Base-by-base conservation (phyloP, 2,329 filamentous ascomycete species). In the Scedosporium boydii region DNA sequence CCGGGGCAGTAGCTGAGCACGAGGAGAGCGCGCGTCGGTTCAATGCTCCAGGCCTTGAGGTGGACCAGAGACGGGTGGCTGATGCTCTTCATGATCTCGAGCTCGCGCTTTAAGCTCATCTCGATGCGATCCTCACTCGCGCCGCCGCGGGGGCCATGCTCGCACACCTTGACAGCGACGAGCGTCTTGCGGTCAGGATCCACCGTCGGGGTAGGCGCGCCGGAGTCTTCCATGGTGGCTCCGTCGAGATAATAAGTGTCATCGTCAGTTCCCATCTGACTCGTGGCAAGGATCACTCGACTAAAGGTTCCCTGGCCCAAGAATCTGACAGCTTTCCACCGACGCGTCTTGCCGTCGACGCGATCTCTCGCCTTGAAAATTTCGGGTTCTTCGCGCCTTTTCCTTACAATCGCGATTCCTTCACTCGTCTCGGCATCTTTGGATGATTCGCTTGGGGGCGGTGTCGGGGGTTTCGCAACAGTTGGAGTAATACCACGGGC, bases 251-350 rank as follows among this genome's bases (percentile, higher is more conserved):
- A 16, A 73, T 75, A 65, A 63, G 78, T 75, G 29, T 79, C 77
- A 44, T 81, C 79, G 0, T 81, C 79, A 9, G 79, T 72, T 10
- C 78, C 75, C 48, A 85, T 82, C 70, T 96, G 86, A 69, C 89
- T 91, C 10, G 93, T 96, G 4, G 93, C 95, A 51, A 99, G 80
- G 76, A 96, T 88, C 21, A 99, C 95, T 70, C 90, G 90, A 72
- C 93, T 97, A 73, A 99, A 99, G 0, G 95, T 97, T 44, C 95
- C 95, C 69, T 96, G 91, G 4, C 95, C 95, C 5, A 99, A 82
- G 66, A 87, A 78, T 63, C 90, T 88, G 46, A 99, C 76, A 12
- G 88, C 89, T 67, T 90, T 85, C 86, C 95, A 99, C 66, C 85
- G 82, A 63, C 88, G 85, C 21, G 85, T 80, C 72, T 93, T 92